phyloP scores from a whole-genome alignment of 192 early-diverging fungal genomes.

The Entomortierella beljakovae region DNA sequence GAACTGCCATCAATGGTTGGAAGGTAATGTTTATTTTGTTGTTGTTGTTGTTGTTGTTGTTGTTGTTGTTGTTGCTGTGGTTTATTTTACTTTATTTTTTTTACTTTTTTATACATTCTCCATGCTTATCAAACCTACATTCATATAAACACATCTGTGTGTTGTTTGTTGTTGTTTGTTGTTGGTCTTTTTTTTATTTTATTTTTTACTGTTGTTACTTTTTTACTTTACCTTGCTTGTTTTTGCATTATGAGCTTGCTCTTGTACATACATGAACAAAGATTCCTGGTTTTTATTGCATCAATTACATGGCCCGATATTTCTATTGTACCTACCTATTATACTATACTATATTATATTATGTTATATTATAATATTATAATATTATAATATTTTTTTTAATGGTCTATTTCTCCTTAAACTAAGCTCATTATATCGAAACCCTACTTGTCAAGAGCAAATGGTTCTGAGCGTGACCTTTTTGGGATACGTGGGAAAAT shows the following conservation, averaged over 20 bases:
- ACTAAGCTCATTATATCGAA: slow-evolving; percentile 13
- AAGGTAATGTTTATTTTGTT: slow-evolving; percentile 54
- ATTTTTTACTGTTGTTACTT: no score
- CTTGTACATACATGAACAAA: no score
- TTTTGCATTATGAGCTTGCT: no score
- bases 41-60: neutral
- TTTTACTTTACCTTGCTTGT: no score
- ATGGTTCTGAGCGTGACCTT: slow-evolving; percentile 30
- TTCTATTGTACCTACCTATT: no score
- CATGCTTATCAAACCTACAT: no score
- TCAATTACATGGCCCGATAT: no score
- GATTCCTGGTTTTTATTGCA: no score
- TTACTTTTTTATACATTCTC: slow-evolving; percentile 10
- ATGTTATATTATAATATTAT: neutral
- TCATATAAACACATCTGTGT: no score
- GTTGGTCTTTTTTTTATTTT: no score
- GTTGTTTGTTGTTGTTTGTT: no score
- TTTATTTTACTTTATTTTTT: neutral
- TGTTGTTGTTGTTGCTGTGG: neutral
- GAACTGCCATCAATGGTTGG: slow-evolving; percentile 78
- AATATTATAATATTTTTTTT: neutral
- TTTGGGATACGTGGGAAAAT: slow-evolving; percentile 36
- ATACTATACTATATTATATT: neutral
- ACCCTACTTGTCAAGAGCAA: slow-evolving; percentile 39
- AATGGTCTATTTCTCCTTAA: slow-evolving; percentile 7